Evolutionary conservation across 495 filamentous ascomycete genomes (phyloP), one percentile per base, ranked within the genome.

Genomic region (Elaphomyces granulatus): DNA sequence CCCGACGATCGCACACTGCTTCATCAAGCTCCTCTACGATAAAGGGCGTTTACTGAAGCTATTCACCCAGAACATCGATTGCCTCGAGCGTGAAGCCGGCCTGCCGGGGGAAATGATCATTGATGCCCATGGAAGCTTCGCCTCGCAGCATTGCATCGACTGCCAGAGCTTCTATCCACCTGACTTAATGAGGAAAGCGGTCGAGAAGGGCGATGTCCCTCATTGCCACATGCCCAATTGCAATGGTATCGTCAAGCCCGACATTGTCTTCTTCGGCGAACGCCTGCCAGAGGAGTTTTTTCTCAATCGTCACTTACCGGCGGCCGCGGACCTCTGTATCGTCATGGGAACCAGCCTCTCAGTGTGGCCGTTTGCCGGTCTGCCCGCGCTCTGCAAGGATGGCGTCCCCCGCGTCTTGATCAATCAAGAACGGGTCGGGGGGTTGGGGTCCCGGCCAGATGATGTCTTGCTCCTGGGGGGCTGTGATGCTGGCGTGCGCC

Each of bases 11-110:
- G 74, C 83, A 2, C 84, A 93, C 55, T 70, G 68, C 3, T 93
- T 94, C 51, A 75, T 95, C 43, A 71, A 73, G 8, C 49, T 81
- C 20, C 73, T 94, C 10, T 69, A 83, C 21, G 64, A 81, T 34
- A 90, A 87, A 60, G 74, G 75, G 3, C 63, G 87, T 20, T 63
- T 98, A 10, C 60, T 82, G 47, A 88, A 85, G 62, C 70, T 87
- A 31, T 98, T 94, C 61, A 94, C 92, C 3, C 90, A 98, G 56
- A 98, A 98, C 55, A 94, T 98, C 50, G 90, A 98, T 63, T 87
- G 82, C 50, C 70, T 98, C 16, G 90, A 98, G 59, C 76, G 88
- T 21, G 69, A 75, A 47, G 92, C 90, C 7, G 90, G 90, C 32
- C 72, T 98, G 12, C 83, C 86, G 0, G 67, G 63, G 0, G 75